Base-by-base conservation (phyloP, 1,284 basidiomycete genomes). In the Xerocomus nothofagi region DNA sequence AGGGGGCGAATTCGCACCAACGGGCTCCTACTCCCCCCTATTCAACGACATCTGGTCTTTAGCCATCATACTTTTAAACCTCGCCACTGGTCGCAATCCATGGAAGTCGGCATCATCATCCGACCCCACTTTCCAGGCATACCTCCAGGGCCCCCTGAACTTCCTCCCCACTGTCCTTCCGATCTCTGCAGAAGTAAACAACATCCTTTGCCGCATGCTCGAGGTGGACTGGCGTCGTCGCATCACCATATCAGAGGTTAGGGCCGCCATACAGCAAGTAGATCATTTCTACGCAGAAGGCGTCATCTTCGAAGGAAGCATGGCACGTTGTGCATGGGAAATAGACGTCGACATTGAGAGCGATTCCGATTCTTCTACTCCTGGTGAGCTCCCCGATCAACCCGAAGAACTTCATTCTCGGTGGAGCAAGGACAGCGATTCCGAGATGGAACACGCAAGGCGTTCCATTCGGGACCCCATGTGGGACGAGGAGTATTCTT, bases 1-100 rank as follows among this genome's bases (percentile, higher is more conserved):
- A 71, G 93, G 93, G 47, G 91, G 89, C 54, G 77, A 84, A 41
- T 89, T 86, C 62, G 81, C 81, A 29, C 79, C 79, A 20, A 77
- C 75, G 45, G 77, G 83, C 70, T 72, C 80, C 63, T 98, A 98
- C 73, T 91, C 86, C 17, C 93, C 95, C 14, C 80, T 84, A 61
- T 83, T 82, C 67, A 97, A 96, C 71, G 96, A 99, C 72, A 84
- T 99, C 57, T 99, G 97, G 96, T 96, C 96, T 20, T 80, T 99
- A 53, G 96, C 96, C 37, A 94, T 99, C 62, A 88, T 91, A 56
- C 86, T 99, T 40, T 86, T 98, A 68, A 98, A 98, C 71, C 83
- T 99, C 48, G 88, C 93, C 43, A 97, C 93, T 37, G 93, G 93
- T 17, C 86, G 94, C 52, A 98, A 98, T 64, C 96, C 96, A 20